A percentile compares a stretch with the other conserved stretches of the same genome.
Conservation (phyloP, 192 early-diverging fungal genomes). For the Gaertneriomyces semiglobifer region DNA sequence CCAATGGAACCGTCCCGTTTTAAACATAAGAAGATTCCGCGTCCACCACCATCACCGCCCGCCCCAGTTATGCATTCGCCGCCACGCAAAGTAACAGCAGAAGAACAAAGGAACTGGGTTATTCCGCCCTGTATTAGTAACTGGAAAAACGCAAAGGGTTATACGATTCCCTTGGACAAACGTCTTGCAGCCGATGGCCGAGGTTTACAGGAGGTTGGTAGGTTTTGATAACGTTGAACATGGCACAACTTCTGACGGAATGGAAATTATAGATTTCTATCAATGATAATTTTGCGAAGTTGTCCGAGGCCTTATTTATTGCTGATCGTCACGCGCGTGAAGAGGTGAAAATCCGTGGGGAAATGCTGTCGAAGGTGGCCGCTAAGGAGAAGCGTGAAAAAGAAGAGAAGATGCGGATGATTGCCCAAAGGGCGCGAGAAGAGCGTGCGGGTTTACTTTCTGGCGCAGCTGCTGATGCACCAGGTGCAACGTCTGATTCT, state of each 20-base stretch:
- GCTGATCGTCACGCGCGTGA: slow-evolving; percentile 92
- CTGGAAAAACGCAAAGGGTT: slow-evolving; percentile 99
- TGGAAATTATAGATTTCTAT: slow-evolving; percentile 51
- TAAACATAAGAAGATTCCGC: slow-evolving; percentile 87
- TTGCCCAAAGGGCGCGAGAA: slow-evolving; percentile 94
- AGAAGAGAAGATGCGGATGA: slow-evolving; percentile 80
- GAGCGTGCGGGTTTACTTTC: slow-evolving; percentile 63
- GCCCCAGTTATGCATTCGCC: slow-evolving; percentile 98
- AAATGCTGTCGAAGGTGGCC: slow-evolving; percentile 88
- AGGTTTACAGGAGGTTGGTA: slow-evolving; percentile 79
- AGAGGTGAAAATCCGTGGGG: slow-evolving; percentile 85
- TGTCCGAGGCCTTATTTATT: slow-evolving; percentile 89
- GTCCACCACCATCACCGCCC: slow-evolving; percentile 81
- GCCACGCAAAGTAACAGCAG: slow-evolving; percentile 90
- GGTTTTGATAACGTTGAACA: not conserved
- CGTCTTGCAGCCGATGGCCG: slow-evolving; percentile 95
- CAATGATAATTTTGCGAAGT: slow-evolving; percentile 94
- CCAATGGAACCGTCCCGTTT: slow-evolving; percentile 95
- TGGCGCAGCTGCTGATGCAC: slow-evolving; percentile 6
- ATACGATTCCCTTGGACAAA: slow-evolving; percentile 98
- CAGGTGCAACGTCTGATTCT: slow-evolving; percentile 23
- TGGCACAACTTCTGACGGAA: slow-evolving; percentile 14
- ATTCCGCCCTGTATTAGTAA: slow-evolving; percentile 99
- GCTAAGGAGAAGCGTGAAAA: slow-evolving; percentile 92
- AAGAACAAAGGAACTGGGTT: slow-evolving; percentile 95